phyloP scores from a whole-genome alignment of 2,329 filamentous ascomycete genomes.

The Fusarium keratoplasticum region DNA sequence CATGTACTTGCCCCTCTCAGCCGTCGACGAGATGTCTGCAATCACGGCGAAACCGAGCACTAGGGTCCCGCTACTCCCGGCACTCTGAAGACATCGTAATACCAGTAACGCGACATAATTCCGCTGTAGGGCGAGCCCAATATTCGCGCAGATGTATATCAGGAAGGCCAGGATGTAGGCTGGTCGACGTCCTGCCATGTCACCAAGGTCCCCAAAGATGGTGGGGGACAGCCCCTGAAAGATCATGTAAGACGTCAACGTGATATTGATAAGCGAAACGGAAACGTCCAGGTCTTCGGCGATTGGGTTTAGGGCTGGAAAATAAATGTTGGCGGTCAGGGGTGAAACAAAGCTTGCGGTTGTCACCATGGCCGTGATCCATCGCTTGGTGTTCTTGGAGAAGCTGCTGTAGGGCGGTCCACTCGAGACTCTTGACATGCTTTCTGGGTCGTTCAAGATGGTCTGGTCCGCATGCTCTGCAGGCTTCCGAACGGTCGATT shows the following conservation, averaged over 20 bases:
- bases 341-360: conserved; percentile 67
- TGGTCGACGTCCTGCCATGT: conserved; percentile 70
- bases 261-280: conserved; percentile 58
- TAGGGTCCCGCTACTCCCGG: conserved; percentile 75
- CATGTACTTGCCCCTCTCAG: conserved; percentile 80
- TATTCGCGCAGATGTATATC: conserved; percentile 69
- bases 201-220: conserved; percentile 71
- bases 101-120: conserved; percentile 69
- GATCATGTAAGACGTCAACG: conserved; percentile 71
- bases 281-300: conserved; percentile 54
- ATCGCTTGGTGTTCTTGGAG: conserved; percentile 56
- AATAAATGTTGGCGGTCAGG: conserved; percentile 70
- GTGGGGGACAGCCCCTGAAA: conserved; percentile 72
- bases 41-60: conserved; percentile 78
- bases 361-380: conserved; percentile 65
- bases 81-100: conserved; percentile 71
- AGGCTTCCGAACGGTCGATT: background rate
- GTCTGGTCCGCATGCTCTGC: conserved; percentile 6
- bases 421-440: conserved; percentile 32
- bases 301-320: conserved; percentile 56
- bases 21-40: conserved; percentile 75
- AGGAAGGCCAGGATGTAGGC: conserved; percentile 69
- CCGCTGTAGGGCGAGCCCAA: conserved; percentile 69
- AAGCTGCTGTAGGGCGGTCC: conserved; percentile 47
- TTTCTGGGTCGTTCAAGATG: conserved; percentile 34